A percentile compares a stretch with the other conserved stretches of the same genome.
Evolutionary conservation across 257 asterid genomes (phyloP).

Genomic region (Ilex aquifolium): DNA sequence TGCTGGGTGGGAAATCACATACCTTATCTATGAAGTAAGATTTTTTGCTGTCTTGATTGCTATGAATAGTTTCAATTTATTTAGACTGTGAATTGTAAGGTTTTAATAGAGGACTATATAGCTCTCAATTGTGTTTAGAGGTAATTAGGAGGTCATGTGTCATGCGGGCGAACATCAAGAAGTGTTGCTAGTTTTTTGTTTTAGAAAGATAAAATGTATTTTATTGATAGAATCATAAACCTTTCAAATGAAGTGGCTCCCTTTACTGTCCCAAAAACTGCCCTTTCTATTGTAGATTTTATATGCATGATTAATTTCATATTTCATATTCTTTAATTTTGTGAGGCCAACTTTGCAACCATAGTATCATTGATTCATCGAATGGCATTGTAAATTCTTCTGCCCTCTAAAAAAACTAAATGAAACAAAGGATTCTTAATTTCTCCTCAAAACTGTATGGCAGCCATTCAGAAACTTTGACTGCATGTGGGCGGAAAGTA

Average conservation of each 20-base stretch:
- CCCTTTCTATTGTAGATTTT: not conserved
- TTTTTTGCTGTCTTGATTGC: not conserved
- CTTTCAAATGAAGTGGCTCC: no score
- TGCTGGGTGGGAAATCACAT: conserved; percentile 23
- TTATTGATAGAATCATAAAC: no score
- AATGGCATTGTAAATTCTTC: not conserved
- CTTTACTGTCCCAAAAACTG: no score
- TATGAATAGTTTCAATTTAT: not conserved
- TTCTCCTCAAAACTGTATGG: conserved; percentile 5
- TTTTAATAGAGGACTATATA: no score
- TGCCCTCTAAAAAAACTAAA: no score
- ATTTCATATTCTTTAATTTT: not conserved
- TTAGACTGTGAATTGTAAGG: no score
- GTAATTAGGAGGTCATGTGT: no score
- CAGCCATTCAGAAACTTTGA: conserved; percentile 44
- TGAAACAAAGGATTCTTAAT: not conserved
- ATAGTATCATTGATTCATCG: not conserved
- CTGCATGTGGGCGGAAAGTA: conserved; percentile 25
- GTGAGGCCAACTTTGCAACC: not conserved
- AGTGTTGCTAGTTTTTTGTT: not conserved
- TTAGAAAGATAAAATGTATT: not conserved
- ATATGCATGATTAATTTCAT: not conserved
- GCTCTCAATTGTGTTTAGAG: no score
- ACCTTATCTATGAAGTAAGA: conserved; percentile 37
- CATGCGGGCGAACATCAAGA: not conserved